Conservation (phyloP, 768 basidiomycete species). For the Arthromyces matolae region DNA sequence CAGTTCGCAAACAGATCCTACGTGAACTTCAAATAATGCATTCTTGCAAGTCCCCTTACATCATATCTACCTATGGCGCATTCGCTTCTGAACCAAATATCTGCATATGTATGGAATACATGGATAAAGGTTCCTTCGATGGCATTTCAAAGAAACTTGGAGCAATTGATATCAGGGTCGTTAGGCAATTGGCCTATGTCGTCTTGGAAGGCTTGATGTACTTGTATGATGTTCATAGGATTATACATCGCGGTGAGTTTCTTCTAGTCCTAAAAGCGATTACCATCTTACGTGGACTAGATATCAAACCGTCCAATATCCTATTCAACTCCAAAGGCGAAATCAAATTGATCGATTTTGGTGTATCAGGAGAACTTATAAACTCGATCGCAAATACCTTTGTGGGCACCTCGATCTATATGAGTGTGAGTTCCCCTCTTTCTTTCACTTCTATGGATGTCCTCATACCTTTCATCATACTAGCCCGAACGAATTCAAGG, state of each 20-base stretch:
- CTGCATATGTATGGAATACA: constrained; percentile 97
- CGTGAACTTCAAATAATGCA: constrained; percentile 99
- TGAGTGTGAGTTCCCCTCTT: constrained; percentile 72
- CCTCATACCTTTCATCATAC: neutral
- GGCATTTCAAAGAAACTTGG: constrained; percentile 94
- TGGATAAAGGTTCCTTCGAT: constrained; percentile 92
- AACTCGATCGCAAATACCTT: constrained; percentile 99
- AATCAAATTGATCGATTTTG: constrained; percentile 99
- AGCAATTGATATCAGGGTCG: constrained; percentile 87
- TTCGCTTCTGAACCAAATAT: constrained; percentile 97
- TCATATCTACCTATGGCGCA: constrained; percentile 96
- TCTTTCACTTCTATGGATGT: neutral
- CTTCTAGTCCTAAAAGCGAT: neutral
- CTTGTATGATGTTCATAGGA: constrained; percentile 94
- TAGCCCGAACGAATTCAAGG: constrained; percentile 99
- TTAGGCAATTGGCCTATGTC: constrained; percentile 88
- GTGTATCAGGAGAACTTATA: constrained; percentile 97
- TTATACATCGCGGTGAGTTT: constrained; percentile 93
- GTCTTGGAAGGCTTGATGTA: constrained; percentile 96
- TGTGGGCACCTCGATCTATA: constrained; percentile 97
- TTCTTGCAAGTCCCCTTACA: constrained; percentile 87
- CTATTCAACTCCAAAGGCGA: constrained; percentile 90
- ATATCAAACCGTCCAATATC: constrained; percentile 99
- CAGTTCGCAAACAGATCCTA: constrained; percentile 94
- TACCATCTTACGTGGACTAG: constrained; percentile 42